phyloP scores from a whole-genome alignment of 2,329 filamentous ascomycete species.

The Colletotrichum sp. region DNA sequence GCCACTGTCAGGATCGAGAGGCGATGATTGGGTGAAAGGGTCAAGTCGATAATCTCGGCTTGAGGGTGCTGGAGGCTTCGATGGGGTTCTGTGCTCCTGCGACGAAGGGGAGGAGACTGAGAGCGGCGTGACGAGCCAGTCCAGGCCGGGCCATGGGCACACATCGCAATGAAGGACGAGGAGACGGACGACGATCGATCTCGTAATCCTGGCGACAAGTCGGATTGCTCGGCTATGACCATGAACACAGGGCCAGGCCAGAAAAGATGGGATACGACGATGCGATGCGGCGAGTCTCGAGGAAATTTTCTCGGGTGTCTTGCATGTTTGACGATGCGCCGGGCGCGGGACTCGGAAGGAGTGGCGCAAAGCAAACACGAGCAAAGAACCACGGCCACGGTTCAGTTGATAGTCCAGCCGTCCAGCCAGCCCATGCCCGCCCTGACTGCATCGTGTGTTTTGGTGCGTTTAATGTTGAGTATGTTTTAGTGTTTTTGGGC shows the following conservation, averaged over 20 bases:
- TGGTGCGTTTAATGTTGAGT: neutral
- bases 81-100: neutral
- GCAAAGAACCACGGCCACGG: neutral
- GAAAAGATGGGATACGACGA: neutral
- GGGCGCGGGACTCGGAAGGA: neutral
- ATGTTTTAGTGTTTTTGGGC: neutral
- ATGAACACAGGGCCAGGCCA: neutral
- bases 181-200: neutral
- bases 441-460: neutral
- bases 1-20: neutral
- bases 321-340: neutral
- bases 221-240: neutral
- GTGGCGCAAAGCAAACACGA: neutral
- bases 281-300: neutral
- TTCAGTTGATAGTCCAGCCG: neutral
- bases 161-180: neutral
- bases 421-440: neutral
- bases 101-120: neutral
- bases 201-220: neutral
- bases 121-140: neutral
- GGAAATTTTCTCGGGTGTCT: neutral
- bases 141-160: neutral
- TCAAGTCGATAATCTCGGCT: conserved; percentile 2
- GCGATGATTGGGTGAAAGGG: neutral
- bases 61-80: neutral